Evolutionary conservation across 768 basidiomycete species (phyloP), one percentile per base, ranked within the genome.

Genomic region (Pluteus cervinus): DNA sequence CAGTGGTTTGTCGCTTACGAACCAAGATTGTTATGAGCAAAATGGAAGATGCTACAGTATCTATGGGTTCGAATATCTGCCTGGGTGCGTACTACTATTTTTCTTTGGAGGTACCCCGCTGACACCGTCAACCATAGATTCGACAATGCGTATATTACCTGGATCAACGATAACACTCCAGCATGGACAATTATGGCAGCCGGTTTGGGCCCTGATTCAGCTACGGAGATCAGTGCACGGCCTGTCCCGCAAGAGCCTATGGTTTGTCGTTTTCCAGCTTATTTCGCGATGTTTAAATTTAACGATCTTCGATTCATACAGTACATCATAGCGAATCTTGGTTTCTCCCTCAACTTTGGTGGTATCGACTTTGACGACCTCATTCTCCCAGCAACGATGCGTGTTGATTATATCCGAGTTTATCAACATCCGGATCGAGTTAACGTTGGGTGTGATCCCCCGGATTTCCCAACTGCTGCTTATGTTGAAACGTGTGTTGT

Each of bases 321-420:
- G 30, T 32, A 32, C 18, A 32, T 32, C 30, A 7, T 32, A 14
- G 30, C 30, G n/a, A 32, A 32, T 22, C 34, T 36, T 23, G 17
- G 17, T 36, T 36, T 24, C 18, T 24, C 23, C 8, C 34, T 36
- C 18, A 32, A 32, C 30, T 32, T 32, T 32, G 30, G 30, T 7
- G 20, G 20, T 18, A 32, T 32, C 15, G 30, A 32, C 18, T 36
- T 36, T 36, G 18, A 11, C 15, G 8, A 15, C 8, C 20, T 86
- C 20, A 56, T 58, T 14, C 69, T 81, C 49, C 77, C 77, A 4
- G 55, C 72, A 7, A 66, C 63, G 18, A 81, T 92, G 83, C 63
- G 63, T 38, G 62, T 92, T 34, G 91, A 94, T 52, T 93, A 79
- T 41, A 77, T 93, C 40, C 75, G 91, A 2, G 84, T 94, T 5